These are phyloP conservation scores for Rhytidiadelphus loreus DNA, from an alignment of 225 moss, liverwort and hornwort genomes.

Conservation along the genomic window DNA sequence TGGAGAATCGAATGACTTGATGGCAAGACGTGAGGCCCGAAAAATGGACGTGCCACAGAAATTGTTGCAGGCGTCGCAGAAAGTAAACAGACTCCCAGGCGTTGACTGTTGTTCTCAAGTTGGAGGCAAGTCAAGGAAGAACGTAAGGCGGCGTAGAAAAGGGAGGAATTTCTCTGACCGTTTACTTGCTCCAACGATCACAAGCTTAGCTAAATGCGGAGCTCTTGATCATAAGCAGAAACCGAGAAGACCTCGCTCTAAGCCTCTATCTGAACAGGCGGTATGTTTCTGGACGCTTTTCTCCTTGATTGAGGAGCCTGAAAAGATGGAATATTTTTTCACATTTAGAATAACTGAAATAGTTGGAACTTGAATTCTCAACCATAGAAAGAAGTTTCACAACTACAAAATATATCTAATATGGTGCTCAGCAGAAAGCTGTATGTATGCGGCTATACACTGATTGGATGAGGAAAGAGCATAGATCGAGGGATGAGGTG, in stretches of 20 bases:
- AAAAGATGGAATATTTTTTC: background rate
- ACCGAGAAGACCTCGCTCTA: background rate
- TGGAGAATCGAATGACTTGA: background rate
- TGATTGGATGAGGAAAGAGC: conserved; percentile 53
- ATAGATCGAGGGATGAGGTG: conserved; percentile 32
- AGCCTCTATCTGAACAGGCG: conserved; percentile 29
- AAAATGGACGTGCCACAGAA: background rate
- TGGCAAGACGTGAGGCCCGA: background rate
- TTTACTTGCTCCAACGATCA: conserved; percentile 32
- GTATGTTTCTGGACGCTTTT: background rate
- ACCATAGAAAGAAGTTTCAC: background rate
- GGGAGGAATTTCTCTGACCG: conserved; percentile 21
- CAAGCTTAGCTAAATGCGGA: conserved; percentile 36
- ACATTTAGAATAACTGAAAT: background rate
- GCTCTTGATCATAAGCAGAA: conserved; percentile 19
- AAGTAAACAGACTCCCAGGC: background rate
- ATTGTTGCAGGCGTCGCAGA: conserved; percentile 15
- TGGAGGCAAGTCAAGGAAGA: conserved; percentile 1
- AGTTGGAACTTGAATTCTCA: background rate
- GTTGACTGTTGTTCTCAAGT: background rate
- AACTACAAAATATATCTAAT: background rate
- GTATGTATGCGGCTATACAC: conserved; percentile 78
- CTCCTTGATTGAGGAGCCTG: background rate
- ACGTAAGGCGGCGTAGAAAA: background rate
- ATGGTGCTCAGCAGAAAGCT: conserved; percentile 45